These are phyloP conservation scores for Oryza australiensis DNA, from an alignment of 176 grass and related monocot genomes.

Conservation along the genomic window DNA sequence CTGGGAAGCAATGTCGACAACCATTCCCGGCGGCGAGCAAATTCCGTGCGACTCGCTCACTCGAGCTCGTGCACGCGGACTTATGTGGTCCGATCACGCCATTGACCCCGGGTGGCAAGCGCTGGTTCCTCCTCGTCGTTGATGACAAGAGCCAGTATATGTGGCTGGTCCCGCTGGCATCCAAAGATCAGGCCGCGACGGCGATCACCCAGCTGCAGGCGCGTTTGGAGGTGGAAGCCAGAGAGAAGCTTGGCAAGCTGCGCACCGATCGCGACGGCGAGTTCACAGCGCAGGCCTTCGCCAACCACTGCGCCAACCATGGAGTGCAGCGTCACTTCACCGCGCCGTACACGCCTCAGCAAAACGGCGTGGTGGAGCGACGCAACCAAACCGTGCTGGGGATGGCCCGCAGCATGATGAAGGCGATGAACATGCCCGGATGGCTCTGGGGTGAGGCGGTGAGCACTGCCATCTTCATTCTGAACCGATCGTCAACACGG, in stretches of 20 bases:
- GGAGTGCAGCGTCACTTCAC: no score
- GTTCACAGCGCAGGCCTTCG: not conserved
- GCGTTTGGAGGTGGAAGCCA: not conserved
- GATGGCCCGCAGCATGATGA: no score
- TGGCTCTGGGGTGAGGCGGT: no score
- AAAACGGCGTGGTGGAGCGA: no score
- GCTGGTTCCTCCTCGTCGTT: not conserved
- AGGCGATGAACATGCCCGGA: no score
- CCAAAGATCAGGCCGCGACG: not conserved
- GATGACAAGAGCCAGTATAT: not conserved
- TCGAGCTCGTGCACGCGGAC: fast-evolving
- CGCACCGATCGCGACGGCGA: not conserved
- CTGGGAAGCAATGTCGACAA: not conserved
- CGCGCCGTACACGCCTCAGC: no score
- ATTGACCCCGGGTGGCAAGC: not conserved
- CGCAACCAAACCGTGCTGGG: no score
- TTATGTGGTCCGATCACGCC: not conserved
- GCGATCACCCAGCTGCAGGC: no score
- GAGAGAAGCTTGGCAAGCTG: not conserved
- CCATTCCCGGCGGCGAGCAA: fast-evolving
- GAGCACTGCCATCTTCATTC: no score
- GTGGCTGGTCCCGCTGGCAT: not conserved
- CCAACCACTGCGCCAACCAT: no score
- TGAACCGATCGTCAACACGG: no score
- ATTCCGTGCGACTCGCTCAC: fast-evolving